Evolutionary conservation across 371 early-diverging fungal species (phyloP).

Genomic region (Actinomucor elegans): DNA sequence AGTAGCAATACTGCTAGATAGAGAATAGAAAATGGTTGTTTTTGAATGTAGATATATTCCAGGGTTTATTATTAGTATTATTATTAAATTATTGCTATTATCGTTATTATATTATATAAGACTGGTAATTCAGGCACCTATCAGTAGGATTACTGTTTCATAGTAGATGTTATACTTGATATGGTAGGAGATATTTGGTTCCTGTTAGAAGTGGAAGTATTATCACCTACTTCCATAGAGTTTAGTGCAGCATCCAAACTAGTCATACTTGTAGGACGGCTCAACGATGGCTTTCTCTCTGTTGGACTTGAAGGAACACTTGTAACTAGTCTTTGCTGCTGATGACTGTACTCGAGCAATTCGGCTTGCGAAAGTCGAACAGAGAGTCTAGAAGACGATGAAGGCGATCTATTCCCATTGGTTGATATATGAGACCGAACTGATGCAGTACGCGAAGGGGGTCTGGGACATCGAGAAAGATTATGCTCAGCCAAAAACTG

Average conservation of each 20-base stretch:
- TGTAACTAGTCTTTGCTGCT: constrained; percentile 5
- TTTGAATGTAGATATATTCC: no score
- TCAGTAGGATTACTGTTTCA: no score
- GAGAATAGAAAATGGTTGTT: no score
- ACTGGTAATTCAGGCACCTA: no score
- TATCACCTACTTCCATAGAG: constrained; percentile 15
- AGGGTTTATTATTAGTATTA: no score
- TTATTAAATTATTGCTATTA: no score
- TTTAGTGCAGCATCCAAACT: constrained; percentile 34
- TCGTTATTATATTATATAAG: no score
- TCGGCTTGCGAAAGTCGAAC: constrained; percentile 34
- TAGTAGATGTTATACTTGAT: background rate
- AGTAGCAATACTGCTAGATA: no score
- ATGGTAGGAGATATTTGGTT: background rate
- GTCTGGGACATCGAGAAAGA: constrained; percentile 14
- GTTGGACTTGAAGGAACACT: background rate
- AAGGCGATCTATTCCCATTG: constrained; percentile 1
- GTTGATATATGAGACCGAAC: constrained; percentile 21
- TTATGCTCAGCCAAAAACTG: constrained; percentile 67
- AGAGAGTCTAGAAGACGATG: constrained; percentile 6
- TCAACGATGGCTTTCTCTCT: constrained; percentile 1
- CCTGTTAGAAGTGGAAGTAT: background rate
- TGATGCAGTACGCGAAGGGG: constrained; percentile 11
- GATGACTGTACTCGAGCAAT: constrained; percentile 30
- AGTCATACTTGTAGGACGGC: constrained; percentile 31